These are phyloP conservation scores for Eragrostis nindensis DNA, from an alignment of 176 grass and related monocot genomes.

Conservation along the genomic window DNA sequence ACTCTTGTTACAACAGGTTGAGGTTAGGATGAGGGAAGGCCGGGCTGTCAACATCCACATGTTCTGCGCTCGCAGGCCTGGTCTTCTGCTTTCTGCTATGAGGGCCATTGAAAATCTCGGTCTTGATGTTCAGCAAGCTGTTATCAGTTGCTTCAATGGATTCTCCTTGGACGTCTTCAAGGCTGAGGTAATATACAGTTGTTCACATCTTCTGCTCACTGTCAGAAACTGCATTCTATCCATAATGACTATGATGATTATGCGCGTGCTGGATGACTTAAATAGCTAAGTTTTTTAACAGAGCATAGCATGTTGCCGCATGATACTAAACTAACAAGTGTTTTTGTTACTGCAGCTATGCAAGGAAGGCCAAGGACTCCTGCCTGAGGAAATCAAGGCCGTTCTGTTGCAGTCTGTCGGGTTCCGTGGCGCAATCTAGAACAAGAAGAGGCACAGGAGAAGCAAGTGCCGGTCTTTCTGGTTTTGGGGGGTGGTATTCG, in stretches of 20 bases:
- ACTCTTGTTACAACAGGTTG: slow-evolving; percentile 61
- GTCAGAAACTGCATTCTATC: not conserved
- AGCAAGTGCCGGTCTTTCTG: not conserved
- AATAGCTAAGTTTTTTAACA: too few species aligned
- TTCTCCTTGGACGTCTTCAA: slow-evolving; percentile 91
- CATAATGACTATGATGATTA: too few species aligned
- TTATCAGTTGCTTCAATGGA: slow-evolving; percentile 96
- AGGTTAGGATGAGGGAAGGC: slow-evolving; percentile 92
- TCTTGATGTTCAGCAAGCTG: slow-evolving; percentile 96
- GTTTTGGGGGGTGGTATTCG: not conserved
- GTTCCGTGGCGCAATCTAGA: slow-evolving; percentile 52
- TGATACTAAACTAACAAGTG: slow-evolving; percentile 5
- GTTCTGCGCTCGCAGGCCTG: slow-evolving; percentile 85
- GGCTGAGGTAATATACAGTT: slow-evolving; percentile 73
- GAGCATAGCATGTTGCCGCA: not conserved
- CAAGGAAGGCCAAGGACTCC: slow-evolving; percentile 73
- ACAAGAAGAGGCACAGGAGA: not conserved
- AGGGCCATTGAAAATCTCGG: slow-evolving; percentile 85
- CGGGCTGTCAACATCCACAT: slow-evolving; percentile 92
- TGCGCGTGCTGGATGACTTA: too few species aligned
- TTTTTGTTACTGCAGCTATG: slow-evolving; percentile 61
- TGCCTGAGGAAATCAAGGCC: slow-evolving; percentile 91
- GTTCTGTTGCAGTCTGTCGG: slow-evolving; percentile 81
- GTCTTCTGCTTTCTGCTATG: slow-evolving; percentile 85
- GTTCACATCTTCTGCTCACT: not conserved